phyloP scores from a whole-genome alignment of 2,329 filamentous ascomycete species.

The Curvularia eragrostidis region DNA sequence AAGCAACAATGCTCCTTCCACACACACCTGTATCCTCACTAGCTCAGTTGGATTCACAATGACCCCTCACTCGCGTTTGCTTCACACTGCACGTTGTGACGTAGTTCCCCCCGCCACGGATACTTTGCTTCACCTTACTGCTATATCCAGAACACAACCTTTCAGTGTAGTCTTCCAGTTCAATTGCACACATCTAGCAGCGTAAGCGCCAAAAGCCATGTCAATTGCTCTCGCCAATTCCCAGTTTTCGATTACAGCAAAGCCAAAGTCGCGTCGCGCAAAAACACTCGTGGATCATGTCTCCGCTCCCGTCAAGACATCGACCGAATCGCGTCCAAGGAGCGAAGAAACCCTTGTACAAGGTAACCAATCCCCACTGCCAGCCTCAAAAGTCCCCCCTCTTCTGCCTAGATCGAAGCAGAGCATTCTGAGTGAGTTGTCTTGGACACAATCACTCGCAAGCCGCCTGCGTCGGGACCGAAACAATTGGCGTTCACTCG shows the following conservation, averaged over 20 bases:
- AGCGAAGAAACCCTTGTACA: neutral
- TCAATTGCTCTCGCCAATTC: neutral
- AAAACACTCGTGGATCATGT: constrained; percentile 11
- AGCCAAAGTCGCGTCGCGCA: constrained; percentile 3
- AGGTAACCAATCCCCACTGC: neutral
- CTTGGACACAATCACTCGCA: constrained; percentile 5
- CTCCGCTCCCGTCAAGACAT: constrained; percentile 12
- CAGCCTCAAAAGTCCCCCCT: neutral
- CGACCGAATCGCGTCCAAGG: neutral
- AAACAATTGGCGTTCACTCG: constrained; percentile 11
- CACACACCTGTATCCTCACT: neutral
- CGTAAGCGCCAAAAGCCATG: neutral
- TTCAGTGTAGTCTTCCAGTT: neutral
- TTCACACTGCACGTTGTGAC: neutral
- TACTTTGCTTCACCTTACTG: constrained; percentile 3
- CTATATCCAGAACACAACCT: neutral
- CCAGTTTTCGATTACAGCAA: neutral
- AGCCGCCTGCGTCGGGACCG: constrained; percentile 16
- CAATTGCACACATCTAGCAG: neutral
- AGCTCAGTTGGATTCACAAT: neutral
- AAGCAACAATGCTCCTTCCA: neutral
- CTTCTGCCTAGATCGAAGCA: neutral
- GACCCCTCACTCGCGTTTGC: neutral
- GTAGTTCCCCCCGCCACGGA: neutral
- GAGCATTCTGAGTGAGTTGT: constrained; percentile 8